Conservation (phyloP, 1,139 yeast species). For the Suhomyces terraborum region DNA sequence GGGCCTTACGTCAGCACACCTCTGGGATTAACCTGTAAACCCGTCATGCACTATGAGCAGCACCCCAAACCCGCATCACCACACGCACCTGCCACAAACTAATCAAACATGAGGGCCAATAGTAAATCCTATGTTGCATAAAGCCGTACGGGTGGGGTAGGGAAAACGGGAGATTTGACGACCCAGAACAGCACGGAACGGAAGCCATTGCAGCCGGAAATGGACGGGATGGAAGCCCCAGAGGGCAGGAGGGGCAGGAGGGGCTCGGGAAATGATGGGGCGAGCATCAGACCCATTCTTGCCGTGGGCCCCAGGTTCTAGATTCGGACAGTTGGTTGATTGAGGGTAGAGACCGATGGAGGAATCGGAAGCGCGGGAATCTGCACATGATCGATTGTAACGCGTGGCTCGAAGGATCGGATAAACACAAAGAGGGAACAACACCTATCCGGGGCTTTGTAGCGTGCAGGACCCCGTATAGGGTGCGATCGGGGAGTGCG, state of each 20-base stretch:
- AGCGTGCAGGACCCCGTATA: background rate
- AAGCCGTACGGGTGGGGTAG: constrained; percentile 3
- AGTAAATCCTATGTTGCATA: constrained; percentile 1
- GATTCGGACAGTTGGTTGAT: background rate
- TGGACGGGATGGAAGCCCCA: too few relatives aligned
- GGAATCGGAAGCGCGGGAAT: constrained; percentile 7
- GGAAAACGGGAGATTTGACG: background rate
- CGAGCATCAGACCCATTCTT: too few relatives aligned
- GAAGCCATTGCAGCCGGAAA: too few relatives aligned
- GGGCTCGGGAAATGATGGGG: too few relatives aligned
- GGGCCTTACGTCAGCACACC: too few relatives aligned
- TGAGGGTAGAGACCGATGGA: background rate
- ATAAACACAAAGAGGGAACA: constrained; percentile 2
- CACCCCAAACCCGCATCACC: too few relatives aligned
- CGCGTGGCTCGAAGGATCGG: constrained; percentile 7
- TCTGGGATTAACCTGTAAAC: too few relatives aligned
- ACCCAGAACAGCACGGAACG: background rate
- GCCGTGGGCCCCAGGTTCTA: background rate
- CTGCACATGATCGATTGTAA: constrained; percentile 6
- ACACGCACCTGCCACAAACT: background rate
- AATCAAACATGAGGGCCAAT: background rate
- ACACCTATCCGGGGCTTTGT: constrained; percentile 3
- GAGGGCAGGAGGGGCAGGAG: too few relatives aligned
- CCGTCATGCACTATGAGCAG: too few relatives aligned
- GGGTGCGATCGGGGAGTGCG: too few relatives aligned